These are phyloP conservation scores for Ophiostoma sp. DNA, from an alignment of 2,329 filamentous ascomycete species.

Conservation along the genomic window DNA sequence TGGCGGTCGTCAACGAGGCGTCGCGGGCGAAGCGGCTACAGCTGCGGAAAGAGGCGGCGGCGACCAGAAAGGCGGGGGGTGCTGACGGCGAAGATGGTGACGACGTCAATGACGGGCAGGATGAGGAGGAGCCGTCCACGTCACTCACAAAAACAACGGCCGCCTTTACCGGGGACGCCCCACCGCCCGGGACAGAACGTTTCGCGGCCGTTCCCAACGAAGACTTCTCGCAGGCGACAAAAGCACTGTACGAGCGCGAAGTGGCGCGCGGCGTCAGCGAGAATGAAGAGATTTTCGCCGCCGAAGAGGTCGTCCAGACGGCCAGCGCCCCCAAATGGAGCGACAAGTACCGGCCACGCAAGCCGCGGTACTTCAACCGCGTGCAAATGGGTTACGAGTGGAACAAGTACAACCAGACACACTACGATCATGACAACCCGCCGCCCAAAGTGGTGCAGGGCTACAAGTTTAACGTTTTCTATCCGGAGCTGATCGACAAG, in stretches of 20 bases:
- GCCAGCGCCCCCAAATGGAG: conserved; percentile 71
- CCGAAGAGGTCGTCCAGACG: conserved; percentile 75
- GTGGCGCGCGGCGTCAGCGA: conserved; percentile 87
- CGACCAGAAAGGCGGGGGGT: neutral
- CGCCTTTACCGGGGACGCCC: conserved; percentile 34
- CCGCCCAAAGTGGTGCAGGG: conserved; percentile 97
- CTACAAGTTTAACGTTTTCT: conserved; percentile 99
- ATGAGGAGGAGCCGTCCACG: neutral
- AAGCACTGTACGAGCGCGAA: conserved; percentile 87
- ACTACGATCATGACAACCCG: conserved; percentile 98
- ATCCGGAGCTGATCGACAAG: conserved; percentile 94
- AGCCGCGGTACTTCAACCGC: conserved; percentile 95
- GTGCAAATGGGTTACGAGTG: conserved; percentile 99
- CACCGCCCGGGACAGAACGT: conserved; percentile 60
- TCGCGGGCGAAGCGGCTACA: conserved; percentile 71
- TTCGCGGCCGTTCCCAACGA: conserved; percentile 70
- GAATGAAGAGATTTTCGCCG: conserved; percentile 93
- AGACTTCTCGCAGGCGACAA: conserved; percentile 83
- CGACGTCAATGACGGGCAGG: neutral
- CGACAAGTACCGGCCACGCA: conserved; percentile 81
- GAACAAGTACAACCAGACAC: conserved; percentile 99
- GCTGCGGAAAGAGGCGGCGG: conserved; percentile 57
- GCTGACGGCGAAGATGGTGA: neutral
- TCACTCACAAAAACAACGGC: neutral
- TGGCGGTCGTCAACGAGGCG: conserved; percentile 74